Evolutionary conservation across 345 rosid species (phyloP), one percentile per base, ranked within the genome.

Genomic region (Angophora floribunda): DNA sequence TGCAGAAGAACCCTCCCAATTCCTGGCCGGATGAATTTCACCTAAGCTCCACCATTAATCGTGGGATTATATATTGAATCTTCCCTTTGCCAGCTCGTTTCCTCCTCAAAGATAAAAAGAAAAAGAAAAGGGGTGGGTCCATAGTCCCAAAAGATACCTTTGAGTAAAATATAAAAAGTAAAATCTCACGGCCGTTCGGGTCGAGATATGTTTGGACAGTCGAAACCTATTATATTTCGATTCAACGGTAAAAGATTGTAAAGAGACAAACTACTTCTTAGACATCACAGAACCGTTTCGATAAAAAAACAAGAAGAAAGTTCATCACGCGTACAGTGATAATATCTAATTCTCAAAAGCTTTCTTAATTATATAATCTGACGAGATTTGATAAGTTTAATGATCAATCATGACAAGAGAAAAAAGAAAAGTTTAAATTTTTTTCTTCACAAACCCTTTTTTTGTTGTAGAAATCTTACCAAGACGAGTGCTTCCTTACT

Each of bases 241-340:
- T 75, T 11, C 17, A 2, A 36, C 1, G 1, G 14, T 7, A 26
- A 36, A 17, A 70, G 47, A 19, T 70, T 6, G 13, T 19, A 19
- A 36, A 17, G 2, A n/a, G 49, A 70, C 21, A 36, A 7, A 8
- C 4, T 36, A n/a, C 45, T 12, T 19, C 26, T 0, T 9, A 1
- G 2, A 75, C 24, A 19, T 19, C 82, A 19, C 0, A 0, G 49
- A 19, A 75, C 36, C 47, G 36, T 75, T 1, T 6, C 14, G 0
- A 36, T 36, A 36, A 36, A 32, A 67, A 10, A 8, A 11, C 6
- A 26, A 26, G 10, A 7, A 49, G 9, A 10, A 32, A 32, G 24
- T 1, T 32, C 44, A 9, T 1, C 13, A 67, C 0, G 24, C 0
- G 79, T 30, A 36, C 30, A 21, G 19, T 16, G 0, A 6, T 6